Evolutionary conservation across 441 rosid genomes (phyloP), one percentile per base, ranked within the genome.

Genomic region (Populus hybrid): DNA sequence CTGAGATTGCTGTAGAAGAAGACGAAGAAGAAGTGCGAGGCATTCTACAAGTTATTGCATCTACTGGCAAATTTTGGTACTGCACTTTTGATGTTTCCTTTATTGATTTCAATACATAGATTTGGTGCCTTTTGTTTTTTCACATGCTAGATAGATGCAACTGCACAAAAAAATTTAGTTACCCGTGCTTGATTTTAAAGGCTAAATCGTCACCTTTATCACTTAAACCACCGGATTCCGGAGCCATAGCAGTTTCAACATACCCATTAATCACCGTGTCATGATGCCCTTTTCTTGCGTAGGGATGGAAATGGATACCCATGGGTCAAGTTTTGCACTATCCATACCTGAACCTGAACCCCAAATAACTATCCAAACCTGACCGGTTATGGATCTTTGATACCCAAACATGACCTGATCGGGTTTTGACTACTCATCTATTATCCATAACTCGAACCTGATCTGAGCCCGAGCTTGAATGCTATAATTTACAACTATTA

Each of bases 31-130:
- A 90, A 77, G 77, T 86, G 57, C 81, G 86, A 77, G 74, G 85
- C 67, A 66, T 86, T 77, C 81, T 95, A 72, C 89, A 90, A 90
- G 86, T 88, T 75, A 88, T 91, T 85, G 91, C 98, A 72, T 85
- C 93, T 73, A 91, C 92, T 0, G 98, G 99, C 65, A 87, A 84
- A 69, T 89, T 90, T 82, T 89, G 94, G 97, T 90, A 88, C 24
- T 70, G 30, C n/a, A 36, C 30, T 20, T 21, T 57, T 18, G 20
- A 34, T 40, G 20, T 70, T 6, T n/a, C 42, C 35, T 66, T 75
- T 40, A 18, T 76, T 35, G 12, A 21, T 68, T 30, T 46, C 34
- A 5, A 42, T 74, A 65, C 38, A 26, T 34, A 40, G 30, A 28
- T 30, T 23, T 57, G 32, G 20, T 30, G 23, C 10, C 8, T 30